Evolutionary conservation across 805 yeast genomes (phyloP).

Genomic region (Saturnispora diversa): DNA sequence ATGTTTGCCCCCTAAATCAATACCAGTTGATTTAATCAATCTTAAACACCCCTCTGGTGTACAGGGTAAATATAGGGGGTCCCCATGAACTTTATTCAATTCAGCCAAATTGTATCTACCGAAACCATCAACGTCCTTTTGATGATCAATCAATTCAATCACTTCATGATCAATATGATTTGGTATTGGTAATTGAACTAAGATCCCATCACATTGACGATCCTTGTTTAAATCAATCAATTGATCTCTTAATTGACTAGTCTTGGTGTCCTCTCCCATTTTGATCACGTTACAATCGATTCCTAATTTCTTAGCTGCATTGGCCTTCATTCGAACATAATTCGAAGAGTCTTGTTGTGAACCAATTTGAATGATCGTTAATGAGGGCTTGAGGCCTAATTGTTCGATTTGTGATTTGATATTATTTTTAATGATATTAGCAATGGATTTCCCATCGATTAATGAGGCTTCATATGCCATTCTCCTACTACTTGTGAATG

Average conservation of each 20-base stretch:
- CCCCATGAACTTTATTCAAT: constrained; percentile 62
- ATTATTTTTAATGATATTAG: constrained; percentile 3
- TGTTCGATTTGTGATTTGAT: constrained; percentile 2
- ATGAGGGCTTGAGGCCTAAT: constrained; percentile 48
- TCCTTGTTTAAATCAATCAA: constrained; percentile 43
- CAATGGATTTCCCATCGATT: constrained; percentile 7
- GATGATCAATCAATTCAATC: constrained; percentile 28
- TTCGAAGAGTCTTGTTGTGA: constrained; percentile 72
- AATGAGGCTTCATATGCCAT: not conserved
- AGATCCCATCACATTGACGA: constrained; percentile 56
- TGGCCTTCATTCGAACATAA: constrained; percentile 71
- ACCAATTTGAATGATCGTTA: constrained; percentile 73
- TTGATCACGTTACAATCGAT: constrained; percentile 54
- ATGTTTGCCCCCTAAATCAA: constrained; percentile 51
- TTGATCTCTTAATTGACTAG: constrained; percentile 42
- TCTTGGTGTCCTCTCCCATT: constrained; percentile 42
- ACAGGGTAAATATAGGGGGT: constrained; percentile 68
- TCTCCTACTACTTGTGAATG: not conserved
- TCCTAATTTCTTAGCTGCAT: constrained; percentile 67
- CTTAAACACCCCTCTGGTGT: constrained; percentile 77
- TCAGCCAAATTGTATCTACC: constrained; percentile 74
- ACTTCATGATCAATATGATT: constrained; percentile 60
- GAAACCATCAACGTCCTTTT: constrained; percentile 80
- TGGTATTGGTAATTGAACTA: constrained; percentile 75
- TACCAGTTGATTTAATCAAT: constrained; percentile 49